A percentile compares a stretch with the other conserved stretches of the same genome.
Conservation (phyloP, 1,284 basidiomycete genomes). For the Rhodotorula sp. region DNA sequence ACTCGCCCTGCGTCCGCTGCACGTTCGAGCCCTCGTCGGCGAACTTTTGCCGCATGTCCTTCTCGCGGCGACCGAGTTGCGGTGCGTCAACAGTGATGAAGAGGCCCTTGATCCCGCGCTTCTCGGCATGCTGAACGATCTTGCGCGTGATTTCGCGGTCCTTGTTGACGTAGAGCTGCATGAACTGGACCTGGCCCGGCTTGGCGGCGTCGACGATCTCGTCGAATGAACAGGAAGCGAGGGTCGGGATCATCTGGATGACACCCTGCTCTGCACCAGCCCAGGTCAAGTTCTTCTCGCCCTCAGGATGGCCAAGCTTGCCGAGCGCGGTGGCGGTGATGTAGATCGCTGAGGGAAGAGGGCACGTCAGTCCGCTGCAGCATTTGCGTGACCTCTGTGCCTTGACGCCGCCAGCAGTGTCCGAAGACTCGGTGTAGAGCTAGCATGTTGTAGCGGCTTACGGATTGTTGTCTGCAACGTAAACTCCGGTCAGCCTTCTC, state of each 20-base stretch:
- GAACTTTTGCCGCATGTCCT: conserved; percentile 96
- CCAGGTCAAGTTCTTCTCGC: conserved; percentile 66
- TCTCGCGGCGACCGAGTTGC: conserved; percentile 68
- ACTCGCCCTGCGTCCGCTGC: conserved; percentile 51
- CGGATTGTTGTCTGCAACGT: too few relatives aligned
- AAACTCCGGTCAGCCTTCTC: too few relatives aligned
- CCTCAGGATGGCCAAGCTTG: conserved; percentile 66
- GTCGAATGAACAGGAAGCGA: conserved; percentile 63
- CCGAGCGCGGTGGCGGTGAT: conserved; percentile 62
- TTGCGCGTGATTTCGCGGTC: conserved; percentile 77
- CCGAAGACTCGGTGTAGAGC: too few relatives aligned
- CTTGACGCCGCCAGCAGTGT: too few relatives aligned
- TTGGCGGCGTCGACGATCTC: conserved; percentile 79
- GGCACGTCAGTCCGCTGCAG: not conserved
- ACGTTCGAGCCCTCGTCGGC: conserved; percentile 62
- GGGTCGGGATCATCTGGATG: conserved; percentile 77
- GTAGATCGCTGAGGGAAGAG: conserved; percentile 63
- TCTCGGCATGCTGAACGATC: conserved; percentile 70
- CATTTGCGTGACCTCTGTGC: too few relatives aligned
- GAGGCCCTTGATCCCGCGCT: conserved; percentile 56
- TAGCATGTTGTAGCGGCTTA: too few relatives aligned
- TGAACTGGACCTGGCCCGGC: conserved; percentile 63
- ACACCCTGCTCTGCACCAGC: conserved; percentile 75
- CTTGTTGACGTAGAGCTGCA: conserved; percentile 67
- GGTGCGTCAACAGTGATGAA: conserved; percentile 80